phyloP scores from a whole-genome alignment of 2,329 filamentous ascomycete species.

The Knoxdaviesia proteae region DNA sequence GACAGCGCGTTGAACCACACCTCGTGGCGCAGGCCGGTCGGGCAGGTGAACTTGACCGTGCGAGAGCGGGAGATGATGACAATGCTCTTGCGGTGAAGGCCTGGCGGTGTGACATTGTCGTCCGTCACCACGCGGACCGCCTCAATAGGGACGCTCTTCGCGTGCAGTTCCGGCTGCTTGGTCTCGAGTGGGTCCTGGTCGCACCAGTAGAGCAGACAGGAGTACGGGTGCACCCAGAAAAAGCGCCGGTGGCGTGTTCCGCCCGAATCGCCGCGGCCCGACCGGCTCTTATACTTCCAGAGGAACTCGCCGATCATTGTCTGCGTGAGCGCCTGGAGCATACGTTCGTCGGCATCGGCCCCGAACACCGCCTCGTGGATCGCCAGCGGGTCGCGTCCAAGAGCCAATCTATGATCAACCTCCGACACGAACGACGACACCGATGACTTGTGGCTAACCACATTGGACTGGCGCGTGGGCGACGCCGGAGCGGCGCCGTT shows the following conservation, averaged over 20 bases:
- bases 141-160: conserved; percentile 87
- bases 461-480: conserved; percentile 4
- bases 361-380: conserved; percentile 38
- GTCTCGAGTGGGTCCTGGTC: conserved; percentile 66
- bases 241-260: conserved; percentile 81
- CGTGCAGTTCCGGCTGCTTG: conserved; percentile 52
- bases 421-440: conserved; percentile 93
- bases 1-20: conserved; percentile 97
- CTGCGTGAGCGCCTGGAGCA: conserved; percentile 98
- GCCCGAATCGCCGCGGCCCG: conserved; percentile 74
- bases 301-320: conserved; percentile 99
- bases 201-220: conserved; percentile 90
- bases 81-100: conserved; percentile 82
- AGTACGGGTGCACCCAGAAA: conserved; percentile 99
- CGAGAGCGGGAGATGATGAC: conserved; percentile 77
- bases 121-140: conserved; percentile 81
- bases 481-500: neutral
- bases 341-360: conserved; percentile 69
- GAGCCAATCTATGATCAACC: conserved; percentile 76
- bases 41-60: conserved; percentile 81
- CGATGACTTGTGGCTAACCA: conserved; percentile 50
- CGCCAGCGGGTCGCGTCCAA: conserved; percentile 33
- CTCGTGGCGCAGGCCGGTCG: conserved; percentile 84
- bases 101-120: conserved; percentile 87
- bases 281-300: conserved; percentile 96